Conservation (phyloP, 768 basidiomycete genomes). For the Tricholoma hemisulphureum region DNA sequence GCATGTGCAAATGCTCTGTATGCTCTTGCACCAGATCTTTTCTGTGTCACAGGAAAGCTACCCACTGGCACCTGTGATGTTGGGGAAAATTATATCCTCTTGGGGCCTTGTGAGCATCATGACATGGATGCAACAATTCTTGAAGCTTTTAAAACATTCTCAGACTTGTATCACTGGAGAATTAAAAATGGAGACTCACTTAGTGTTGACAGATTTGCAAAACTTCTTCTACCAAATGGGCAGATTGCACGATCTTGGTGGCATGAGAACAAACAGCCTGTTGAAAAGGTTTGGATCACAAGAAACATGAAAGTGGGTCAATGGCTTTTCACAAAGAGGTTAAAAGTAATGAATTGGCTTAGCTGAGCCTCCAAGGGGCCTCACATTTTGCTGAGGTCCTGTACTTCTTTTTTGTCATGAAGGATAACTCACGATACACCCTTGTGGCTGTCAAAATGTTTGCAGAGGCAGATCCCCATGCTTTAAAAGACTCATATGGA, state of each 20-base stretch:
- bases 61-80: neutral
- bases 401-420: neutral
- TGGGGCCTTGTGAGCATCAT: neutral
- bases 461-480: neutral
- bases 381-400: neutral
- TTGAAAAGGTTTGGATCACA: neutral
- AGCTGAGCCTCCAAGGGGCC: neutral
- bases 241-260: neutral
- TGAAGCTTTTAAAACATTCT: neutral
- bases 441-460: neutral
- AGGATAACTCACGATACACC: neutral
- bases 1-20: slow-evolving; percentile 11
- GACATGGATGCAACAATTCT: neutral
- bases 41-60: neutral
- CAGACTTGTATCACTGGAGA: neutral
- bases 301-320: neutral
- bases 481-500: neutral
- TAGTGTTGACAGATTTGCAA: neutral
- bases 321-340: neutral
- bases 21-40: neutral
- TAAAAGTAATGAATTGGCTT: neutral
- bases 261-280: neutral
- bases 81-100: neutral
- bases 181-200: neutral
- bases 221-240: slow-evolving; percentile 1